phyloP scores from a whole-genome alignment of 2,329 filamentous ascomycete species.

The Metarhizium humberi region DNA sequence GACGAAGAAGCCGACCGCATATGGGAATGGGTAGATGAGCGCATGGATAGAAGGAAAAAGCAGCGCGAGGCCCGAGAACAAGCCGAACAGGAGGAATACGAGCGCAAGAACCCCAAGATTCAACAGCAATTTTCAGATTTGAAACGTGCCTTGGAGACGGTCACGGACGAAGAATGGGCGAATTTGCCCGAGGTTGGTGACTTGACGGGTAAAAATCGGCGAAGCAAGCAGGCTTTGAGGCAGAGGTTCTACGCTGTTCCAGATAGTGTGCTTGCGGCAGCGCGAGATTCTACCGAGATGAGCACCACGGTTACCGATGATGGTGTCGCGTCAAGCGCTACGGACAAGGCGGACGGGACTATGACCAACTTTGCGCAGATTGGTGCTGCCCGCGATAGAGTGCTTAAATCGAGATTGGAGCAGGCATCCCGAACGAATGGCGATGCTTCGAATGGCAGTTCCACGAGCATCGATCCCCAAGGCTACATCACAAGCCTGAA shows the following conservation, averaged over 20 bases:
- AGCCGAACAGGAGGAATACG: slow-evolving; percentile 87
- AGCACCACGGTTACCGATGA: slow-evolving; percentile 86
- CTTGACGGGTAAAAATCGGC: slow-evolving; percentile 85
- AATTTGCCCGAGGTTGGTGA: slow-evolving; percentile 93
- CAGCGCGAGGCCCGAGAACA: slow-evolving; percentile 94
- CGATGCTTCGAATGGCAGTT: slow-evolving; percentile 63
- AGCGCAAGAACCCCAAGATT: slow-evolving; percentile 95
- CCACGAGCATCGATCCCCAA: slow-evolving; percentile 88
- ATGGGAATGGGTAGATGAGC: slow-evolving; percentile 92
- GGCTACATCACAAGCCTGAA: slow-evolving; percentile 91
- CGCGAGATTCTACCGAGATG: slow-evolving; percentile 70
- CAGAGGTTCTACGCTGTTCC: slow-evolving; percentile 93
- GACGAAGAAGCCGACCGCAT: slow-evolving; percentile 97
- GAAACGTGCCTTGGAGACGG: slow-evolving; percentile 78
- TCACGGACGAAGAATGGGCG: slow-evolving; percentile 95
- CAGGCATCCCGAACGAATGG: slow-evolving; percentile 67
- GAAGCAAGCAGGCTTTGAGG: slow-evolving; percentile 71
- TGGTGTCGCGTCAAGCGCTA: slow-evolving; percentile 34
- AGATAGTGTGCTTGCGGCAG: slow-evolving; percentile 86
- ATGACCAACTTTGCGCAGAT: slow-evolving; percentile 99
- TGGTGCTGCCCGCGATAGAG: slow-evolving; percentile 90
- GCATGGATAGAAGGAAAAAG: slow-evolving; percentile 83
- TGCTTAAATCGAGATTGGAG: slow-evolving; percentile 86
- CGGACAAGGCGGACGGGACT: slow-evolving; percentile 62
- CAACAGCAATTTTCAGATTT: slow-evolving; percentile 95